Base-by-base conservation (phyloP, 192 early-diverging fungal species). In the Pecoramyces ruminantium region DNA sequence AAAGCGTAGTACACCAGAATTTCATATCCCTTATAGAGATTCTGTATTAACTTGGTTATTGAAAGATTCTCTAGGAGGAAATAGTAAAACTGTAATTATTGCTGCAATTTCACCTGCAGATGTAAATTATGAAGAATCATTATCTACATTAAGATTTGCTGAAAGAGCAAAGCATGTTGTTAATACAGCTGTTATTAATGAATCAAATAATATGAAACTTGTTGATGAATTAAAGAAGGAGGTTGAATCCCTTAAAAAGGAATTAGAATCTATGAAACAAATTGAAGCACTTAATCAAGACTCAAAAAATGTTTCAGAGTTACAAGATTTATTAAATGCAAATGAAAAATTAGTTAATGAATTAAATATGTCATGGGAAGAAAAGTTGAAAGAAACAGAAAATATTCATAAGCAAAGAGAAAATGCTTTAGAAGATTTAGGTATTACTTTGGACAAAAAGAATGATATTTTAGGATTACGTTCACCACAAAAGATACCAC, bases 151-250 rank as follows among this genome's bases (percentile, higher is more conserved):
- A 38, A 88, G 96, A 38, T 97, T 96, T 83, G 95, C 94, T 8
- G 94, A 96, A 81, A 91, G 95, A 40, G 96, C 95, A 28, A 96
- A 96, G 84, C 90, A 88, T 77, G 95, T 97, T 84, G 92, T 96
- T 83, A 97, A 95, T 83, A 92, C 92, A 84, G 95, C 95, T 15
- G 89, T 94, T 0, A 93, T 97, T 77, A 97, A 97, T 84, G 95
- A 97, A 84, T 94, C 96, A 81, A 92, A 94, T 0, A 92, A 92
- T 77, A 90, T 87, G 17, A 91, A 88, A 79, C 84, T 95, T 5
- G 92, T 97, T 79, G 89, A 93, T 77, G 93, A 96, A 84, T 87
- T 97, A 21, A 92, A 94, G 83, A 91, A 93, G 30, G 95, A 97
- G 82, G 85, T 97, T 2, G 85, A 86, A 27, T 86, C 86, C 58